Conservation (phyloP, 108 stramenopile species). For the Heterococcus sp. region DNA sequence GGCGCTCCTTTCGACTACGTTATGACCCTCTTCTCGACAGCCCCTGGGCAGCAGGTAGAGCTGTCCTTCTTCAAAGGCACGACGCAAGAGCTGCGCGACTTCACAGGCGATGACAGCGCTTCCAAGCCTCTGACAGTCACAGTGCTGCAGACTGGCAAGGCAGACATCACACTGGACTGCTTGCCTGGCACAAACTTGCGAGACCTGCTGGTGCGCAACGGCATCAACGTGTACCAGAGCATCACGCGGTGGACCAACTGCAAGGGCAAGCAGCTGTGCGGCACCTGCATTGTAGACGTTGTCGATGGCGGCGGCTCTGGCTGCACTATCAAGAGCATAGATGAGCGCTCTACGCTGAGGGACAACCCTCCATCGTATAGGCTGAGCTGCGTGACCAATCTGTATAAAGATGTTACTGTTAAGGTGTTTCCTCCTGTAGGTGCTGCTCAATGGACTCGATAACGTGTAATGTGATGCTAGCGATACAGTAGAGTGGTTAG, state of each 20-base stretch:
- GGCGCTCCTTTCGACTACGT: conserved; percentile 70
- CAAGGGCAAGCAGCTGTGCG: conserved; percentile 92
- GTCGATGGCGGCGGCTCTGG: conserved; percentile 58
- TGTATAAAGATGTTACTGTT: conserved; percentile 70
- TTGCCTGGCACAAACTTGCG: conserved; percentile 72
- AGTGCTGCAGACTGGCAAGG: conserved; percentile 70
- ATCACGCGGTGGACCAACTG: conserved; percentile 90
- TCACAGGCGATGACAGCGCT: background rate
- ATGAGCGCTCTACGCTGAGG: conserved; percentile 79
- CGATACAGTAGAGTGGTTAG: too few species aligned
- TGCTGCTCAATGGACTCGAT: conserved; percentile 82
- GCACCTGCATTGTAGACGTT: conserved; percentile 88
- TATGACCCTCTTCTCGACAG: conserved; percentile 71
- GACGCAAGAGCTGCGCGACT: conserved; percentile 74
- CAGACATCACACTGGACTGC: conserved; percentile 51
- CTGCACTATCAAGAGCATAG: conserved; percentile 80
- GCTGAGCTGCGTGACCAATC: conserved; percentile 84
- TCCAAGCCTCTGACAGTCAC: conserved; percentile 51
- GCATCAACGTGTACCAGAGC: conserved; percentile 87
- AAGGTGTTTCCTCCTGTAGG: conserved; percentile 83
- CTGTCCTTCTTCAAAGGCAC: conserved; percentile 82
- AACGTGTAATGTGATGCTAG: too few species aligned
- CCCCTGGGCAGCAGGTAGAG: conserved; percentile 65
- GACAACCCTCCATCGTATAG: conserved; percentile 84
- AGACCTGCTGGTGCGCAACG: conserved; percentile 75